Evolutionary conservation across 2,329 filamentous ascomycete species (phyloP).

Genomic region (Paramyrothecium roridum): DNA sequence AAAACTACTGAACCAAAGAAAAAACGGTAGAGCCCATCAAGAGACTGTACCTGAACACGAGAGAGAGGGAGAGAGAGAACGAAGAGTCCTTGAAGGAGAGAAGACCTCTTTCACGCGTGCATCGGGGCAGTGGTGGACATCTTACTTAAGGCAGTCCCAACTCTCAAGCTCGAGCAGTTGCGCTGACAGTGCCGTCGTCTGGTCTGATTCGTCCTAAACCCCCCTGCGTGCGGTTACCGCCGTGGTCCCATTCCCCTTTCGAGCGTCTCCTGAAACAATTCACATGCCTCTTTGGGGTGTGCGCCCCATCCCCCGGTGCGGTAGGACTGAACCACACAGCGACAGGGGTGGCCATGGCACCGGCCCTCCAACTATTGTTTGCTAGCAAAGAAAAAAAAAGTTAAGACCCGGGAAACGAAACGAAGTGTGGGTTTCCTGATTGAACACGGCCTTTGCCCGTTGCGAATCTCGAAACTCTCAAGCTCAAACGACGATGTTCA

Average conservation of each 20-base stretch:
- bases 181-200: neutral
- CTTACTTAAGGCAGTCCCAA: neutral
- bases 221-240: neutral
- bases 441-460: neutral
- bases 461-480: neutral
- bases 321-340: neutral
- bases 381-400: neutral
- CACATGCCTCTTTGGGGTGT: neutral
- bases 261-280: neutral
- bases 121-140: neutral
- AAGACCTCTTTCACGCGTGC: neutral
- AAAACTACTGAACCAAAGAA: neutral
- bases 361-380: neutral
- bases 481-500: too few species aligned
- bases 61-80: neutral
- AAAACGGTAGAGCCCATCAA: neutral
- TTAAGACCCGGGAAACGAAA: neutral
- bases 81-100: neutral
- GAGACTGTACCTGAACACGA: neutral
- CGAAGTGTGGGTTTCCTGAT: neutral
- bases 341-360: neutral
- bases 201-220: neutral
- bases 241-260: neutral
- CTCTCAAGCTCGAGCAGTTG: neutral
- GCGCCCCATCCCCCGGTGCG: neutral